Evolutionary conservation across 2,329 filamentous ascomycete genomes (phyloP).

Genomic region (Fusarium brevicatenulatum): DNA sequence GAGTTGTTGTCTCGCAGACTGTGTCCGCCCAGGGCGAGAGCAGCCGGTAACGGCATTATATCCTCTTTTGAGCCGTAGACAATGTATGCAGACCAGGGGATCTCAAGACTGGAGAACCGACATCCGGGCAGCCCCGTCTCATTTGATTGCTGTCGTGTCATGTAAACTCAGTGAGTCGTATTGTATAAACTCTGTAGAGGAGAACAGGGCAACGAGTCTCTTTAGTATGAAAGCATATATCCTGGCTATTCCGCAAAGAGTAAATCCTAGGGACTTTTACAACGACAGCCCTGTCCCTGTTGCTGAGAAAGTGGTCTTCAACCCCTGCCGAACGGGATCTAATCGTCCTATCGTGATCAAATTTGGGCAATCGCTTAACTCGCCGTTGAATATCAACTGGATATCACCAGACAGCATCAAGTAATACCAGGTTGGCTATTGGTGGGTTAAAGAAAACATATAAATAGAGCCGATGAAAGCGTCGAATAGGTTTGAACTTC

Average conservation of each 20-base stretch:
- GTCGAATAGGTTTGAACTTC: background rate
- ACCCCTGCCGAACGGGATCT: background rate
- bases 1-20: background rate
- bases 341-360: background rate
- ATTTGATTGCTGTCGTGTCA: background rate
- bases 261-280: background rate
- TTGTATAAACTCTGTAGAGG: background rate
- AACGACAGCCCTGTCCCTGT: background rate
- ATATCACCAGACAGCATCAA: background rate
- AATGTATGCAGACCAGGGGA: background rate
- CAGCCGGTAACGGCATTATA: background rate
- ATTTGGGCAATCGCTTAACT: background rate
- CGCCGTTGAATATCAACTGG: background rate
- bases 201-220: background rate
- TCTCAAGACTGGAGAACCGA: background rate
- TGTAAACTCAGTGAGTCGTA: background rate
- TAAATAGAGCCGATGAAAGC: background rate
- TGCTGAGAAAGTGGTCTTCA: background rate
- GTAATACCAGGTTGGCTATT: background rate
- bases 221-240: background rate
- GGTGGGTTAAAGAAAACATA: background rate
- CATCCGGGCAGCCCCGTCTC: background rate
- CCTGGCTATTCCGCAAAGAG: background rate
- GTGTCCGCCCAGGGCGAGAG: background rate
- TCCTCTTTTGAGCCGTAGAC: background rate